Evolutionary conservation across 352 stramenopile genomes (phyloP), one percentile per base, ranked within the genome.

Genomic region (Phytophthora ramorum): DNA sequence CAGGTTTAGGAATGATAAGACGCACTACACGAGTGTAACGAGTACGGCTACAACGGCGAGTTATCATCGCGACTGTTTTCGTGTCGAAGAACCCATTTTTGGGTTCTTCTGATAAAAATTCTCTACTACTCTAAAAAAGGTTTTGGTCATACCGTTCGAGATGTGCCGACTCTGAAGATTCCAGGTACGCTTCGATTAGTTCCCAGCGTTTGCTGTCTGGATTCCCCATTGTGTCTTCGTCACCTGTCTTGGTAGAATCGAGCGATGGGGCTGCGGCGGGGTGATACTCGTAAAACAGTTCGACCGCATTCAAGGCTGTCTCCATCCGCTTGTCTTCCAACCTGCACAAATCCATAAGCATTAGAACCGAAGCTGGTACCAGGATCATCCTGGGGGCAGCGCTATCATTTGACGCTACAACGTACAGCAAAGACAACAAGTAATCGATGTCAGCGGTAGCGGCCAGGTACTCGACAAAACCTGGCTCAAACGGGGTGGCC

Each of bases 391-490:
- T 30, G 22, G 22, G n/a, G n/a, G n/a, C 4, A 30, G 6, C 26
- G 0, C 4, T 34, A 34, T 34, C 28, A 10, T 0, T 16, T 26
- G 20, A 47, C 17, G n/a, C 4, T 26, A 13, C 7, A 46, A 66
- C 70, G 45, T 74, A 79, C 71, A 76, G 43, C 7, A 72, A 47
- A 17, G 59, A 61, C 32, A 80, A 8, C 14, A 80, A 52, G 20
- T 65, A 57, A 20, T 80, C 72, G 20, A 80, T 78, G n/a, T 69
- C 53, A 22, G 41, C 49, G 16, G 59, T 83, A 9, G 76, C 76
- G 16, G 79, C 78, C 12, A 85, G 41, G 43, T 81, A 87, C 46
- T 87, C 73, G 12, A 89, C 41, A 44, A 87, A 89, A 4, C 52
- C 68, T 40, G 60, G 19, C 52, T 89, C 71, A 10, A 87, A 85